Conservation (phyloP, 192 early-diverging fungal species). For the Coemansia sp. region DNA sequence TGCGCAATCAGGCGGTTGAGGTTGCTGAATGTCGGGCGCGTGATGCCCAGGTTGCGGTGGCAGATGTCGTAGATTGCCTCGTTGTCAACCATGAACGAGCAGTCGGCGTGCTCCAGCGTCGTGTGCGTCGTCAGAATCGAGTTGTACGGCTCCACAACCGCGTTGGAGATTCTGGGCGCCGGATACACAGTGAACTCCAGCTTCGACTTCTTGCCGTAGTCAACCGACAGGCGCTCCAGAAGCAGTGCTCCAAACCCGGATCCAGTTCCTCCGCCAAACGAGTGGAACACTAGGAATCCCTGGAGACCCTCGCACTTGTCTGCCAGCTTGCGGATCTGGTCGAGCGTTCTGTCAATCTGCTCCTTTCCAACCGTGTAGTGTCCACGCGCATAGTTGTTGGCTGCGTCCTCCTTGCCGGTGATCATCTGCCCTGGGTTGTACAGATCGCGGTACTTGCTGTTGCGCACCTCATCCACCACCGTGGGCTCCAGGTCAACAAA, state of each 20-base stretch:
- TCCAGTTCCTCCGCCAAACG: slow-evolving; percentile 99
- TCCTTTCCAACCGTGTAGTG: slow-evolving; percentile 99
- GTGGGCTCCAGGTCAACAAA: slow-evolving; percentile 98
- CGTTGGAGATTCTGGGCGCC: slow-evolving; percentile 95
- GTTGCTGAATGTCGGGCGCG: slow-evolving; percentile 96
- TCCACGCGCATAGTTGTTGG: slow-evolving; percentile 99
- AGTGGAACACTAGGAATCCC: slow-evolving; percentile 99
- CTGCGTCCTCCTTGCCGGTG: slow-evolving; percentile 99
- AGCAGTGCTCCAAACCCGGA: slow-evolving; percentile 98
- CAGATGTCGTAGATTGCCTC: slow-evolving; percentile 99
- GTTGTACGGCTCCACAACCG: slow-evolving; percentile 98
- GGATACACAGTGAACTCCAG: slow-evolving; percentile 99
- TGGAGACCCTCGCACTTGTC: slow-evolving; percentile 98
- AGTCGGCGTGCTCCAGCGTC: slow-evolving; percentile 98
- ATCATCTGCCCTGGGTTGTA: slow-evolving; percentile 97
- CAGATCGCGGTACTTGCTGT: slow-evolving; percentile 94
- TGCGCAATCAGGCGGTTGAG: slow-evolving; percentile 98
- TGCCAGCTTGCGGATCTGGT: slow-evolving; percentile 96
- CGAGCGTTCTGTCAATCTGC: slow-evolving; percentile 93
- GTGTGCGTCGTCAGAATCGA: slow-evolving; percentile 99
- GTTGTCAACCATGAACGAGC: slow-evolving; percentile 99
- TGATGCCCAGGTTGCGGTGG: slow-evolving; percentile 96
- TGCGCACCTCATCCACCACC: slow-evolving; percentile 98
- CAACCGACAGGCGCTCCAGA: slow-evolving; percentile 97
- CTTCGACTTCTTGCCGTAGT: slow-evolving; percentile 99